These are phyloP conservation scores for Entomortierella beljakovae DNA, from an alignment of 192 early-diverging fungal genomes.

Conservation along the genomic window DNA sequence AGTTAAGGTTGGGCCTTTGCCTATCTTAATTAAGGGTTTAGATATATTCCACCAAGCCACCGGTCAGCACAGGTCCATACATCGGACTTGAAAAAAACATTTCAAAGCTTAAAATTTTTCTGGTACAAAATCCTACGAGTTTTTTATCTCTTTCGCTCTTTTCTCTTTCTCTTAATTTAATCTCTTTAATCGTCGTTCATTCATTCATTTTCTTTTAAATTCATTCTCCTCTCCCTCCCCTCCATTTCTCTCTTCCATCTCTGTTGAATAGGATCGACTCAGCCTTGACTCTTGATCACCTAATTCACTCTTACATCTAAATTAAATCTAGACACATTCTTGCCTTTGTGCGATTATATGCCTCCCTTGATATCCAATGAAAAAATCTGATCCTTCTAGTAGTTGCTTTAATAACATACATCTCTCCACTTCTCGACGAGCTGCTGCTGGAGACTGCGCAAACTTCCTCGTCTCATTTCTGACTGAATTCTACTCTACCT, in stretches of 20 bases:
- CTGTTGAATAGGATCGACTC: constrained; percentile 32
- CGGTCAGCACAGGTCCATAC: no score
- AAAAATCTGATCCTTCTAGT: constrained; percentile 56
- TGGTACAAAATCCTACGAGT: not conserved
- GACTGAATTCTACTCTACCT: constrained; percentile 54
- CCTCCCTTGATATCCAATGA: constrained; percentile 56
- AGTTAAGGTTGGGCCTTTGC: no score
- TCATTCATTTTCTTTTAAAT: no score
- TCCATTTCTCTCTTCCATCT: not conserved
- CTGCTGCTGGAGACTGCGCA: constrained; percentile 44
- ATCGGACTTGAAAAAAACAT: no score
- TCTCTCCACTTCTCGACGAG: constrained; percentile 51
- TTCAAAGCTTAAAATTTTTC: no score
- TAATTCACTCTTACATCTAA: constrained; percentile 1
- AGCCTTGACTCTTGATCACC: constrained; percentile 25
- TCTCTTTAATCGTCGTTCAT: not conserved
- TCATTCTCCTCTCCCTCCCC: not conserved
- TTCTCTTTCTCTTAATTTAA: not conserved
- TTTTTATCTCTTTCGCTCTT: not conserved
- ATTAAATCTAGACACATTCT: constrained; percentile 1
- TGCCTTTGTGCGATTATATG: constrained; percentile 39
- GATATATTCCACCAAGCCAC: no score
- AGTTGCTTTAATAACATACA: constrained; percentile 29
- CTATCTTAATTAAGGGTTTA: no score
- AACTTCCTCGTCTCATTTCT: constrained; percentile 50